Base-by-base conservation (phyloP, 2,329 filamentous ascomycete species). In the Thermoascus crustaceus region DNA sequence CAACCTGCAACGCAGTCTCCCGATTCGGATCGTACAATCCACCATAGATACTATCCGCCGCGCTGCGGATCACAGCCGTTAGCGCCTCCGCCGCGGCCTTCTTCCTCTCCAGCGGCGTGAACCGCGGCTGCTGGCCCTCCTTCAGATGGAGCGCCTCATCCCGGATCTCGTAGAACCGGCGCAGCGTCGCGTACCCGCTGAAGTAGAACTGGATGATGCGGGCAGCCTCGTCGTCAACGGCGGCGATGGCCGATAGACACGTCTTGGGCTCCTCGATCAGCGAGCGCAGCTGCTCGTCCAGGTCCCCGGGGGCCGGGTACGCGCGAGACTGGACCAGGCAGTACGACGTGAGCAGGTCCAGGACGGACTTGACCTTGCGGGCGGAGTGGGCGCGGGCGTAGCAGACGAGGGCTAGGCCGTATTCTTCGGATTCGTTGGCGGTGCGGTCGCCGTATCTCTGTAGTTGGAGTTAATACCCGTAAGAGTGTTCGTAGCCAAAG, bases 151-250 rank as follows among this genome's bases (percentile, higher is more conserved):
- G 44, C n/a, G 72, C 68, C 49, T 77, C 74, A 52, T 96, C 89
- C 32, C 89, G 78, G n/a, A 88, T 73, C 43, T 88, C 82, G 60
- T 94, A 96, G 66, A 89, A 95, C 47, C 80, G 82, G 22, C 89
- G 82, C 13, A 96, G 69, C 0, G 87, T 94, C 14, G 88, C 89
- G 53, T 96, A 96, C 14, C 89, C 89, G 55, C 85, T 91, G 7
- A 95, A 77, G 63, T 88, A 82, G 42, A 82, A 83, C 30, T 88
- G 85, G 3, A 96, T 71, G 7, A 94, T 74, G 47, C 84, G 75
- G 6, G 88, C 89, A 5, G 86, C 88, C 53, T 88, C 82, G 20
- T 82, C 66, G 49, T 95, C 89, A 35, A 81, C 73, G 17, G 74
- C 72, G 4, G 85, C 83, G 35, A 89, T 77, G 19, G 75, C 69